Evolutionary conservation across 768 basidiomycete genomes (phyloP), one percentile per base, ranked within the genome.

Genomic region (Mycena amicta): DNA sequence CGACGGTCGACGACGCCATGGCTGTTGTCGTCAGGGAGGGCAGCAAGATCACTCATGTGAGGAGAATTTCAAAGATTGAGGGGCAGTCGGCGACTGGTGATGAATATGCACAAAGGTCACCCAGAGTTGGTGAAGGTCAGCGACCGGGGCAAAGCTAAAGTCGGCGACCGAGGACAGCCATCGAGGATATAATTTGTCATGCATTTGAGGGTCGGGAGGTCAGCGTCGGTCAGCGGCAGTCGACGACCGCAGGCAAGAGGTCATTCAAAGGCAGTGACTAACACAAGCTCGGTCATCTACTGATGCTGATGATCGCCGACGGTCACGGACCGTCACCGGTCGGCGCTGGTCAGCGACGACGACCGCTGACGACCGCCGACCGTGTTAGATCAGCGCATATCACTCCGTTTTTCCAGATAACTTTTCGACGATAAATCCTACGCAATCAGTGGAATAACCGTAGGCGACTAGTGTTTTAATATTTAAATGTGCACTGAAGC

Each of bases 391-490:
- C 33, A 37, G 33, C 11, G 33, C 33, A 37, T 37, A 37, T 37
- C 33, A 37, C 33, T 37, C 33, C 1, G 63, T 65, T 50, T 69
- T 59, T 3, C 69, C 69, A 15, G 71, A 59, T 2, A 72, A 59
- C 29, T 67, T 62, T 29, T 73, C 71, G 20, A 75, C 62, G 18
- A 74, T 56, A 27, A 73, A 72, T 2, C 74, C 74, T 2, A 72
- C 54, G 20, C 59, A 61, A 55, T 75, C 74, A 2, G 64, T 66
- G 30, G 66, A 72, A 59, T 55, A 71, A 1, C 72, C 72, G 43
- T 75, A 75, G 1, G 61, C 63, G 55, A 72, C 72, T 73, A 47
- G 28, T 18, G 25, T 2, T 45, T 22, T 28, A 25, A 27, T n/a
- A 45, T 50, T 39, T 31, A 16, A 8, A 5, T 49, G 5, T 40